Evolutionary conservation across 2,329 filamentous ascomycete genomes (phyloP), one percentile per base, ranked within the genome.

Genomic region (Parastagonospora avenae): DNA sequence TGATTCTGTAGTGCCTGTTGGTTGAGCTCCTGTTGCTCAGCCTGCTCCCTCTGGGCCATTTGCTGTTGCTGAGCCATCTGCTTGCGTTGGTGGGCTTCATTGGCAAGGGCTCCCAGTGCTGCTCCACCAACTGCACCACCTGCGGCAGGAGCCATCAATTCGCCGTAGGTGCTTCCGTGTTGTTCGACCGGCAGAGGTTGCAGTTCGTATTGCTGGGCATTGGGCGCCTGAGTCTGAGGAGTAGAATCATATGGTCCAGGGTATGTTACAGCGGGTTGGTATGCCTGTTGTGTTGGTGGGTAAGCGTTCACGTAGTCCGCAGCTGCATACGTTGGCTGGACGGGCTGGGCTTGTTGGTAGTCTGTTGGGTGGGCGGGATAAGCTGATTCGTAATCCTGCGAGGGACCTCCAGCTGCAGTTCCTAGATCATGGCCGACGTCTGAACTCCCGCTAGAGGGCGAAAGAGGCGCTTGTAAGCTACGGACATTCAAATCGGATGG

Each of bases 401-500:
- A 81, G 8, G 84, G 72, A 36, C 79, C 81, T 38, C 79, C 81
- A 27, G 85, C 81, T 42, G 83, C 82, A 48, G 83, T 85, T 60
- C 83, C 79, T 64, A 85, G 73, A 67, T 86, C 83, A 69, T 81
- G 79, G 67, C 86, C 85, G 58, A 82, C 57, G 46, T 77, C 85
- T 63, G 90, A 92, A 74, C 87, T 91, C 75, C 87, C 85, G 80
- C 90, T 95, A 81, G 89, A 90, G 54, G 89, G 89, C 70, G 90
- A 91, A 71, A 87, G 80, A 71, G 89, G 85, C 71, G 85, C 86
- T 77, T 92, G 88, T 85, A 91, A 86, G 81, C 89, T 87, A 79
- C 90, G 87, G 74, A 96, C 84, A 79, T 92, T 86, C 66, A 97
- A 80, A 80, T 97, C 92, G 77, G 90, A 95, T 77, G 93, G 93